Evolutionary conservation across 371 early-diverging fungal species (phyloP).

Genomic region (Conidiobolus incongruus): DNA sequence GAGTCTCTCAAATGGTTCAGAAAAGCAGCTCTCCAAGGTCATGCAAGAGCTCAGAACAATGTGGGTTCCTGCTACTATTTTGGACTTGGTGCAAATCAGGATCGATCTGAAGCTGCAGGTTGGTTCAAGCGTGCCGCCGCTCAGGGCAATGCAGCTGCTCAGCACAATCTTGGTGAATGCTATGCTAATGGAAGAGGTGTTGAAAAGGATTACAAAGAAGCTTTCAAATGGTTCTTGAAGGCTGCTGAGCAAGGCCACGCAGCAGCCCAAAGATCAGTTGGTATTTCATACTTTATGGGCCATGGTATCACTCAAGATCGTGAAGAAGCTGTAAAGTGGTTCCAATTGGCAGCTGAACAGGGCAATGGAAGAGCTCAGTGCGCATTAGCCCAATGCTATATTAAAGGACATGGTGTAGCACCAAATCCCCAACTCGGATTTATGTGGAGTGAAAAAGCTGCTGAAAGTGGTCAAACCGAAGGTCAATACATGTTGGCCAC

Average conservation of each 20-base stretch:
- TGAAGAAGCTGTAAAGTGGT: constrained; percentile 16
- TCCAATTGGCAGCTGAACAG: constrained; percentile 26
- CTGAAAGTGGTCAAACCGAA: constrained; percentile 5
- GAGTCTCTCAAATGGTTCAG: constrained; percentile 44
- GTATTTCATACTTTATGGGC: constrained; percentile 6
- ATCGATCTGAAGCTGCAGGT: constrained; percentile 25
- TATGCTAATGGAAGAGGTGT: constrained; percentile 62
- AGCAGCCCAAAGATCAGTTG: constrained; percentile 1
- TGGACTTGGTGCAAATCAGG: constrained; percentile 13
- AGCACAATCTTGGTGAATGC: constrained; percentile 53
- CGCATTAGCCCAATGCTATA: constrained; percentile 39
- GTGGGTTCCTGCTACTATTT: constrained; percentile 52
- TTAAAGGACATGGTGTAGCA: constrained; percentile 31
- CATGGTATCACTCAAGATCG: constrained; percentile 3
- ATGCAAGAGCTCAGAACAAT: constrained; percentile 56
- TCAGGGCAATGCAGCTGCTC: constrained; percentile 17
- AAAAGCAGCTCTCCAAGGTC: constrained; percentile 43
- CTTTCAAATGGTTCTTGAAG: constrained; percentile 18
- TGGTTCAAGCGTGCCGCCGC: constrained; percentile 45
- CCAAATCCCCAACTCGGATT: constrained; percentile 30
- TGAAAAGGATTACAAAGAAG: constrained; percentile 8
- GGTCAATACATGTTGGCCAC: constrained; percentile 48
- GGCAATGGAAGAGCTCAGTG: constrained; percentile 37
- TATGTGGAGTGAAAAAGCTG: background rate
- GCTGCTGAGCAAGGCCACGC: constrained; percentile 17